These are phyloP conservation scores for Colletotrichum magnum DNA, from an alignment of 2,329 filamentous ascomycete genomes.

Conservation along the genomic window DNA sequence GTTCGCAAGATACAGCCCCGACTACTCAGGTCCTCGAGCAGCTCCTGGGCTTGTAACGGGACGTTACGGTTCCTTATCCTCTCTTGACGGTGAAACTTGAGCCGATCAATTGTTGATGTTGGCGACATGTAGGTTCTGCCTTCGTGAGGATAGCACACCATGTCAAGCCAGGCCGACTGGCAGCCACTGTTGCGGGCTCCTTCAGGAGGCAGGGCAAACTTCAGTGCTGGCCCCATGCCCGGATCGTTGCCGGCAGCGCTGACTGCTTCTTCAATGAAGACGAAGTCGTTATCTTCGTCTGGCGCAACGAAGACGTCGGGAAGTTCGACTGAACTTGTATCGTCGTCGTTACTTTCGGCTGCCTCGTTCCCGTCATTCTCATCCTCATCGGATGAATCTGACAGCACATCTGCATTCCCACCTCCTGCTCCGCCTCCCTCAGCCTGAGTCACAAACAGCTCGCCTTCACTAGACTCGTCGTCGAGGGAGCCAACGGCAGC, in stretches of 20 bases:
- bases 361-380: constrained; percentile 41
- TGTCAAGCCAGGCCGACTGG: constrained; percentile 44
- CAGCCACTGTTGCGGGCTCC: not conserved
- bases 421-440: constrained; percentile 43
- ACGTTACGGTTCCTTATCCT: constrained; percentile 22
- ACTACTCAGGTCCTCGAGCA: constrained; percentile 36
- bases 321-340: constrained; percentile 19
- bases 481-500: constrained; percentile 15
- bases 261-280: constrained; percentile 19
- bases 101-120: constrained; percentile 4
- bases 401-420: constrained; percentile 7
- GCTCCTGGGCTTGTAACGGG: constrained; percentile 20
- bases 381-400: constrained; percentile 40
- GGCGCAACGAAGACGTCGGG: not conserved
- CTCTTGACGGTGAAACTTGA: constrained; percentile 30
- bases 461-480: constrained; percentile 38
- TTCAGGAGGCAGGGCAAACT: constrained; percentile 8
- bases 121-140: constrained; percentile 42
- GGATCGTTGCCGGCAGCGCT: not conserved
- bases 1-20: constrained; percentile 61
- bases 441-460: constrained; percentile 17
- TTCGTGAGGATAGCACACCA: constrained; percentile 54
- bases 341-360: constrained; percentile 41
- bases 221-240: constrained; percentile 1
- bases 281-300: constrained; percentile 12